Evolutionary conservation across 1,139 yeast species (phyloP).

Genomic region (Lizanozyma gosingica): DNA sequence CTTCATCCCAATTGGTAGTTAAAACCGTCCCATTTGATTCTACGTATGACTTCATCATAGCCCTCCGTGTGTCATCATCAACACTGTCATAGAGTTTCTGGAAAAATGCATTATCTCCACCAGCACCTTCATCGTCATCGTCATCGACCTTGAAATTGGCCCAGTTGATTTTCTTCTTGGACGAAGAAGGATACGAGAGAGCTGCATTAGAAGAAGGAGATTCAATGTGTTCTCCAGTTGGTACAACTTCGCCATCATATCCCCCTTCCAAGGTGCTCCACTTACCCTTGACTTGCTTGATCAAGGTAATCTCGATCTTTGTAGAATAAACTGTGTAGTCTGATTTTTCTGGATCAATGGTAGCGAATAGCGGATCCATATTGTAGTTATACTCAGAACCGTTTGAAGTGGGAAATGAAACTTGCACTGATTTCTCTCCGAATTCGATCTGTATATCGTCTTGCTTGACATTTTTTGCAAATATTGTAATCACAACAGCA

Average conservation of each 20-base stretch:
- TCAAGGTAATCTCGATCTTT: constrained; percentile 59
- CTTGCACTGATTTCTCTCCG: constrained; percentile 20
- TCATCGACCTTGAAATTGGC: constrained; percentile 48
- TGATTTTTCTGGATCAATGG: constrained; percentile 40
- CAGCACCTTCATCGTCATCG: constrained; percentile 33
- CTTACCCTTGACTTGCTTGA: constrained; percentile 23
- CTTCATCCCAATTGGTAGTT: constrained; percentile 94
- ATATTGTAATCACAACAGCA: constrained; percentile 58
- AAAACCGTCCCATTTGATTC: constrained; percentile 93
- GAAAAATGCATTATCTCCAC: constrained; percentile 64
- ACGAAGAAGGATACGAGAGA: constrained; percentile 52
- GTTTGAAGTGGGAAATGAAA: constrained; percentile 38
- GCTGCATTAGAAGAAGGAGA: constrained; percentile 5
- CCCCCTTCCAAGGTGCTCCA: constrained; percentile 39
- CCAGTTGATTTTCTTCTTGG: constrained; percentile 65
- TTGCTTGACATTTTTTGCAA: constrained; percentile 54
- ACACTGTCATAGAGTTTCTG: constrained; percentile 66
- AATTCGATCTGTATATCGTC: constrained; percentile 32
- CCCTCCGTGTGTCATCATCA: constrained; percentile 81
- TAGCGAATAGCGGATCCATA: constrained; percentile 42
- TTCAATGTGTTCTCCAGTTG: constrained; percentile 7
- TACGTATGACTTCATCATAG: constrained; percentile 95
- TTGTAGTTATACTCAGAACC: constrained; percentile 41
- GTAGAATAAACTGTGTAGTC: constrained; percentile 52
- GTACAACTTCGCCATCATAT: constrained; percentile 3